Evolutionary conservation across 225 moss, liverwort and hornwort species (phyloP).

Genomic region (Straminergon stramineum): DNA sequence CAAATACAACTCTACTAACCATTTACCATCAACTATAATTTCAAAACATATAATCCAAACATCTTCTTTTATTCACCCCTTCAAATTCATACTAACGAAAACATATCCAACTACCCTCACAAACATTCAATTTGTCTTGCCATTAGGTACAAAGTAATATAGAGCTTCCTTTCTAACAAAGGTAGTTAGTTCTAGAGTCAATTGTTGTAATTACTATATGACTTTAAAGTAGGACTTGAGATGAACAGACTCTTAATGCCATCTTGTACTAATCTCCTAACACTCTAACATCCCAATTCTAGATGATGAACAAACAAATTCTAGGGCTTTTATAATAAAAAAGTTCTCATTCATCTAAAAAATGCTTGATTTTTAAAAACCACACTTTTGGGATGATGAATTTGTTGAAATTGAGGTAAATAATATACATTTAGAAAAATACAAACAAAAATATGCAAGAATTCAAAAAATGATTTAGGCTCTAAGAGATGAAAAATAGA

Average conservation of each 20-base stretch:
- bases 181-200: neutral
- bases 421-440: neutral
- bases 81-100: neutral
- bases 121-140: neutral
- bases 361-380: neutral
- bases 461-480: accelerated
- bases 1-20: neutral
- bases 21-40: neutral
- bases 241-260: neutral
- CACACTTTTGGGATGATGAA: neutral
- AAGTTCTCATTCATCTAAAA: neutral
- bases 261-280: neutral
- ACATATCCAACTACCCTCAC: neutral
- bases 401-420: no score
- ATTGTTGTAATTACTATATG: neutral
- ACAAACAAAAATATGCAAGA: neutral
- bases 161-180: accelerated
- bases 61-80: no score
- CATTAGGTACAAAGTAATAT: neutral
- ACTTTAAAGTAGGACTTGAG: no score
- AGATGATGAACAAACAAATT: accelerated
- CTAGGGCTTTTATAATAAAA: accelerated
- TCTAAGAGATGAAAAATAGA: accelerated
- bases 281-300: accelerated
- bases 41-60: neutral